Base-by-base conservation (phyloP, 441 rosid species). In the Eutrema salsugineum region DNA sequence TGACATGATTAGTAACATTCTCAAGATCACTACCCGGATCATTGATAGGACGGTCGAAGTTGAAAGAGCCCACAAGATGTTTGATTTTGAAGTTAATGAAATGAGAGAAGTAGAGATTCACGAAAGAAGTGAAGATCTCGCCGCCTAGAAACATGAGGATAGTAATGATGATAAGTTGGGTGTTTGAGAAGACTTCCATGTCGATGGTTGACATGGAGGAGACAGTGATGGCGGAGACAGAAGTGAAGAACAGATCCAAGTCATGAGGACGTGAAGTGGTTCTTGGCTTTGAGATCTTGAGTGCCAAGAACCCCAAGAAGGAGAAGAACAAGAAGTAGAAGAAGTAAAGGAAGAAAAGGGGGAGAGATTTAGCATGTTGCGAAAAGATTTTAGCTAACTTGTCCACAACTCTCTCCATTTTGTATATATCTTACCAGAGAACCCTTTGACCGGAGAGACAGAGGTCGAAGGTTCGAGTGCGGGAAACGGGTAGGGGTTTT, bases 161-260 rank as follows among this genome's bases (percentile, higher is more conserved):
- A 65, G 86, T 83, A 30, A 91, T 19, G 24, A 87, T 3, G 7
- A 83, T 32, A 22, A 90, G 91, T 54, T 92, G 93, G 42, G 80
- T 9, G 38, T 87, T 76, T 5, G 94, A 90, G 73, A 90, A 90
- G 24, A 68, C 79, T 74, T 90, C 96, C 94, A 90, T 86, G 73
- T 92, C 88, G 1, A 88, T 81, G 0, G 89, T 75, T 19, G 93
- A 78, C 93, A 87, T 88, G 78, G 94, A 87, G 0, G 97, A 92
- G 39, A 81, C 84, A 0, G 97, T 86, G 11, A 83, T 39, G 1
- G 93, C 83, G 0, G 96, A 92, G 6, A 87, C 89, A 17, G 93
- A 83, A 11, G 93, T 92, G 80, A 92, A 89, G 78, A 85, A 85
- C 20, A 85, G 33, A 43, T 91, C 97, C 1, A 89, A 15, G 60